Evolutionary conservation across 257 asterid species (phyloP), one percentile per base, ranked within the genome.

Genomic region (Apocynum venetum): DNA sequence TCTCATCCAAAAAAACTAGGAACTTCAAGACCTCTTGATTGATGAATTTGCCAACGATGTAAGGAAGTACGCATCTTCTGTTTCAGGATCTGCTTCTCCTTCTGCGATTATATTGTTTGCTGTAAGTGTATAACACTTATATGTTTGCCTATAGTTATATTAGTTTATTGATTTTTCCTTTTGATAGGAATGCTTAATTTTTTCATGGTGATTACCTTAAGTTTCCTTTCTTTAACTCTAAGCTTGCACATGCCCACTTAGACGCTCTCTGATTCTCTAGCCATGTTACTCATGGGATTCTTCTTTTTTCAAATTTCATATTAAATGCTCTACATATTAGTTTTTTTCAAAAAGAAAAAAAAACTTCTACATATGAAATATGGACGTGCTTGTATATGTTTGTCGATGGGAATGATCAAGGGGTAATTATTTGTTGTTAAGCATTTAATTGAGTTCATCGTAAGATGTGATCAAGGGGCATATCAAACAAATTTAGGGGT

Each of bases 41-140:
- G 97, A 91, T 80, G 89, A 89, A 41, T 91, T 92, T 88, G 89
- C 91, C 81, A 80, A 72, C 88, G 86, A 87, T 79, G 85, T 94
- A 80, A 85, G 85, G 83, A 85, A 84, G 67, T 87, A 73, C 73
- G 72, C 96, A 80, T 87, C 88, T 72, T 78, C 80, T 77, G 87
- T 72, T 76, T 88, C 98, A 17, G 90, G 83, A 86, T 81, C 89
- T 40, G 46, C 84, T 66, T 83, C 93, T 75, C 98, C 98, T 69
- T 84, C 88, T 80, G 95, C 95, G 79, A 86, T 94, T 78, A 84
- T 94, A 78, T 75, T 94, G 82, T 92, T 88, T 83, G 77, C 89
- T 74, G 97, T 92, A 83, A 88, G 98, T 84, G 70, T 41, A 12
- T 83, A 19, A 8, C 55, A 14, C 19, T 38, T 68, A 20, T 65